Percentiles rank a stretch among this genome's conserved stretches.
phyloP scores from a whole-genome alignment of 2,329 filamentous ascomycete genomes.

The Tolypocladium capitatum region DNA sequence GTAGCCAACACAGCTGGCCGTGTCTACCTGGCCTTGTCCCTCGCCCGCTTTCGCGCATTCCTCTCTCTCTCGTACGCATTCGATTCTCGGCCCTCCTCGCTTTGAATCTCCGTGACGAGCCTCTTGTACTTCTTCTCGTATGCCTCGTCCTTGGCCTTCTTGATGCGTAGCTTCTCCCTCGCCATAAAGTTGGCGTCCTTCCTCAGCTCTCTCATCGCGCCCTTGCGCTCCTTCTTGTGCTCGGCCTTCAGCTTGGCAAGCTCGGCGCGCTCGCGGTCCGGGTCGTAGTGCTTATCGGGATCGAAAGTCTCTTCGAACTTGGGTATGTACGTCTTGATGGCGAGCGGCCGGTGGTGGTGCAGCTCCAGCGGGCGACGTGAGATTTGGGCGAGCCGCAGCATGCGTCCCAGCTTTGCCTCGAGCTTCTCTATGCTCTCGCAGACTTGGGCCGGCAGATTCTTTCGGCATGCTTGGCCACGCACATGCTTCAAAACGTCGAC shows the following conservation, averaged over 20 bases:
- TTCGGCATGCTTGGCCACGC: slow-evolving; percentile 33
- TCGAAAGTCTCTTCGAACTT: slow-evolving; percentile 96
- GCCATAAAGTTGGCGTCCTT: slow-evolving; percentile 94
- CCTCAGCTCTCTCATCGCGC: slow-evolving; percentile 80
- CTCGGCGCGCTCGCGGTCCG: slow-evolving; percentile 79
- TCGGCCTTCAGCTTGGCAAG: slow-evolving; percentile 73
- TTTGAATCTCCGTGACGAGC: slow-evolving; percentile 88
- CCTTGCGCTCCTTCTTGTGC: slow-evolving; percentile 92
- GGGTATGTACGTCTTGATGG: slow-evolving; percentile 78
- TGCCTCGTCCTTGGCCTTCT: slow-evolving; percentile 83
- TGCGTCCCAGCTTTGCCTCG: slow-evolving; percentile 32
- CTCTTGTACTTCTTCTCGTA: slow-evolving; percentile 96
- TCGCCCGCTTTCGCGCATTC: slow-evolving; percentile 55
- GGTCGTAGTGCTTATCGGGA: slow-evolving; percentile 93
- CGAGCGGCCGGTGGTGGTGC: slow-evolving; percentile 76
- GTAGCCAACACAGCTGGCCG: neutral
- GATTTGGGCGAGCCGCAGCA: slow-evolving; percentile 48
- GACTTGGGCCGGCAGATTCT: slow-evolving; percentile 34
- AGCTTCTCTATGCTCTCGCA: slow-evolving; percentile 27
- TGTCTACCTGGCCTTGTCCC: slow-evolving; percentile 33
- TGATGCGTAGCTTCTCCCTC: slow-evolving; percentile 75
- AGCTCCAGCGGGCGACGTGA: slow-evolving; percentile 69
- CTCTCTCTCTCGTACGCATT: slow-evolving; percentile 88
- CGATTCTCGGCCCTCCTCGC: slow-evolving; percentile 72
- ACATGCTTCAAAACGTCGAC: slow-evolving; percentile 48